These are phyloP conservation scores for Vachellia pachyceras DNA, from an alignment of 306 rosid genomes.

Conservation along the genomic window DNA sequence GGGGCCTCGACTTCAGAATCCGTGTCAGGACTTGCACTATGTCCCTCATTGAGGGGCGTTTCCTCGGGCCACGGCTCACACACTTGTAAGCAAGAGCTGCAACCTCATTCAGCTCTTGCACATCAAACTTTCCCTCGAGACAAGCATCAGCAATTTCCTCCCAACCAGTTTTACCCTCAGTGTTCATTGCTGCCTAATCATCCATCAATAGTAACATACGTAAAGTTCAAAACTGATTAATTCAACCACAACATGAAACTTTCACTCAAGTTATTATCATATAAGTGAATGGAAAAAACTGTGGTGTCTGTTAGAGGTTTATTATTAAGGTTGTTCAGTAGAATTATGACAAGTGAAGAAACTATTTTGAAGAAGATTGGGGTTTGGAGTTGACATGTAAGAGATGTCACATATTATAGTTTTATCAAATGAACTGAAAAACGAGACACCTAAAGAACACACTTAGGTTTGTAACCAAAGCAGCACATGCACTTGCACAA, in stretches of 20 bases:
- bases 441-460: background rate
- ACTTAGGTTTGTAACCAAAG: background rate
- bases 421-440: background rate
- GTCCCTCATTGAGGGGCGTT: conserved; percentile 94
- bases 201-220: conserved; percentile 32
- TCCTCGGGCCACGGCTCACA: conserved; percentile 71
- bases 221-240: conserved; percentile 18
- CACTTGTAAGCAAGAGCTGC: conserved; percentile 94
- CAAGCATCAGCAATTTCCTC: conserved; percentile 86
- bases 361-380: background rate
- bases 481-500: background rate
- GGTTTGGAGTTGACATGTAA: background rate
- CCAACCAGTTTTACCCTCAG: conserved; percentile 95
- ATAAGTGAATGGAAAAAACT: background rate
- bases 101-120: conserved; percentile 81
- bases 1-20: conserved; percentile 69
- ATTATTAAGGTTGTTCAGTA: background rate
- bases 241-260: background rate
- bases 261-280: background rate
- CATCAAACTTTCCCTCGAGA: conserved; percentile 76
- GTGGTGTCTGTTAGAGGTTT: background rate
- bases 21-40: conserved; percentile 80
- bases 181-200: conserved; percentile 91
- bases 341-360: background rate
- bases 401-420: background rate